Conservation (phyloP, 306 rosid genomes). For the Malus fusca region DNA sequence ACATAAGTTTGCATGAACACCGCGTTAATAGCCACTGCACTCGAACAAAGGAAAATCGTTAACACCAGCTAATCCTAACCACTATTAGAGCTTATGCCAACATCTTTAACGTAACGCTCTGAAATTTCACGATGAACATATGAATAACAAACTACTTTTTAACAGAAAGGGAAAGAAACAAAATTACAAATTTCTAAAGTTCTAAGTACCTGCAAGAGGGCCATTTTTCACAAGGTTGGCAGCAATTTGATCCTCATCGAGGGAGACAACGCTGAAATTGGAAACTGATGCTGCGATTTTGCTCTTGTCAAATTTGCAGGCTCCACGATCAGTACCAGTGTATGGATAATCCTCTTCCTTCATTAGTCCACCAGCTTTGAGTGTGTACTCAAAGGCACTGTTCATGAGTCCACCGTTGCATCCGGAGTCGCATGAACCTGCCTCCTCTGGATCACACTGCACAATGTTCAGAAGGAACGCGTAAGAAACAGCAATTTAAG, state of each 20-base stretch:
- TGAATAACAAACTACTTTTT: not conserved
- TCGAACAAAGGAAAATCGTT: not conserved
- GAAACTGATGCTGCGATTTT: conserved; percentile 83
- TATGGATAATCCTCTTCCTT: conserved; percentile 86
- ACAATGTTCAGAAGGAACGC: not conserved
- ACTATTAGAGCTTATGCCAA: not conserved
- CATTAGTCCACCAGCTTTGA: conserved; percentile 89
- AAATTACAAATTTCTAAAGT: not conserved
- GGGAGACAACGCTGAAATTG: conserved; percentile 82
- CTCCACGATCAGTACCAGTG: conserved; percentile 54
- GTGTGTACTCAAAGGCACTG: conserved; percentile 88
- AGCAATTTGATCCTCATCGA: conserved; percentile 81
- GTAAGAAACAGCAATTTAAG: not conserved
- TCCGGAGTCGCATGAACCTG: conserved; percentile 81
- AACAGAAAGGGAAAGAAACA: not conserved
- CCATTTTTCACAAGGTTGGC: conserved; percentile 91
- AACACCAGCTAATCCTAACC: not conserved
- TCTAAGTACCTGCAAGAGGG: conserved; percentile 72
- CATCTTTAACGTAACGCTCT: not conserved
- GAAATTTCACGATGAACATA: not conserved
- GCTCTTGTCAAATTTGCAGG: conserved; percentile 72
- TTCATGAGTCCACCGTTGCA: conserved; percentile 97
- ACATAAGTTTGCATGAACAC: conserved; percentile 91
- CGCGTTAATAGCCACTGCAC: conserved; percentile 89
- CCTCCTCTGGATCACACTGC: conserved; percentile 93